Evolutionary conservation across 306 rosid species (phyloP), one percentile per base, ranked within the genome.

Genomic region (Medicago lupulina): DNA sequence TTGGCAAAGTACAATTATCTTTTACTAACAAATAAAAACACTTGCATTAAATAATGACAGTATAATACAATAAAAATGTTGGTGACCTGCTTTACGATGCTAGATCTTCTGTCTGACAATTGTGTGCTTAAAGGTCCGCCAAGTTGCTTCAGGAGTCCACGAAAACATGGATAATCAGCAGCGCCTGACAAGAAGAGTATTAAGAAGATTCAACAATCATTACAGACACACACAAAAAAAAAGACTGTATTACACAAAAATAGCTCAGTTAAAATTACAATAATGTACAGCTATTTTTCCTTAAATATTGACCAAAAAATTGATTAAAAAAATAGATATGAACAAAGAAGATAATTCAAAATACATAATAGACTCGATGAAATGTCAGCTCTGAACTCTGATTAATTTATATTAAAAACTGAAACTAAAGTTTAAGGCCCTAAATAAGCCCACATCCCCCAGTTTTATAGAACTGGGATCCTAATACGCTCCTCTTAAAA

Each of bases 71-170:
- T 43, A 81, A 61, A 50, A 46, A 70, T 21, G 58, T 50, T 44
- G 76, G 66, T 51, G 36, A 92, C 99, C 99, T 96, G 99, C 86
- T 96, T 96, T 81, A 96, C 99, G 75, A 96, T 89, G 88, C 83
- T 92, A 81, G 99, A 96, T 88, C 99, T 87, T 76, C 99, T 86
- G 73, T 96, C 99, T n/a, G 99, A 89, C 80, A 96, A 88, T 70
- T 96, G 99, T 63, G 85, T 78, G 86, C 91, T 96, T 76, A 96
- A 79, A 80, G 99, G 99, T 41, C 97, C 97, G 82, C 81, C 89
- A 81, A 96, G 93, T 83, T 96, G 99, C 90, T 96, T 96, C 85
- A 96, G 64, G 67, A 92, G 87, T 81, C 99, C 99, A 55, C 92
- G 96, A 67, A 96, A 96, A 80, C 88, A 59, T 31, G 97, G 91